These are phyloP conservation scores for Stevia rebaudiana DNA, from an alignment of 140 eudicot species.

Conservation along the genomic window DNA sequence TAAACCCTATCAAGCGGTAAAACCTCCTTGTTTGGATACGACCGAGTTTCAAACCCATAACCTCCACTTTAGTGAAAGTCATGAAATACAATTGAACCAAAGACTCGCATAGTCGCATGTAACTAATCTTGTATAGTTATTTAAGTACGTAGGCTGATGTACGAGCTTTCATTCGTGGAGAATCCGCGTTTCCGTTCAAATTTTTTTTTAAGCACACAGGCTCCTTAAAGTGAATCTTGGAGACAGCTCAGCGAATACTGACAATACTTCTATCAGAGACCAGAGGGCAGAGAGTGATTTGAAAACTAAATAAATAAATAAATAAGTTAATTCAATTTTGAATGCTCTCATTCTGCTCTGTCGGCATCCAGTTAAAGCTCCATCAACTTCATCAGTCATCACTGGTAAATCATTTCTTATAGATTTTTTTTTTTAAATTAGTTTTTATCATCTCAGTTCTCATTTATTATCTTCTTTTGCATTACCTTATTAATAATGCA, in stretches of 20 bases:
- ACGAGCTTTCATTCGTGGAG: too few relatives aligned
- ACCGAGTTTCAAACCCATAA: too few relatives aligned
- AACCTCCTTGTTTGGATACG: too few relatives aligned
- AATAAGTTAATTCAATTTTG: background rate
- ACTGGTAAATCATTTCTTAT: constrained; percentile 18
- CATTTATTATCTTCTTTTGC: constrained; percentile 25
- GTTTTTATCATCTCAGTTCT: constrained; percentile 18
- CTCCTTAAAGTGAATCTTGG: constrained; percentile 14
- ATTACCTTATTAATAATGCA: constrained; percentile 17
- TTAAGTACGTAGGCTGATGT: too few relatives aligned
- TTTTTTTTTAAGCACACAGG: background rate
- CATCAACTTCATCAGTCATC: background rate
- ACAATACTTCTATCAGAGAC: background rate
- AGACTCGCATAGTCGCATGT: too few relatives aligned
- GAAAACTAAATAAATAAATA: too few relatives aligned
- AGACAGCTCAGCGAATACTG: constrained; percentile 14
- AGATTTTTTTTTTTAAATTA: background rate
- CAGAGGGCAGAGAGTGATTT: background rate
- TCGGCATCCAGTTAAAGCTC: constrained; percentile 14
- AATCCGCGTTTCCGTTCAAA: too few relatives aligned
- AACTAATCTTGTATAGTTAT: too few relatives aligned
- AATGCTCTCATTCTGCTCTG: constrained; percentile 25
- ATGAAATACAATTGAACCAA: too few relatives aligned
- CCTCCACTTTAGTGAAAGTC: too few relatives aligned
- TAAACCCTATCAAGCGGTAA: too few relatives aligned